Conservation (phyloP, 2,329 filamentous ascomycete genomes). For the Alternaria sp. region DNA sequence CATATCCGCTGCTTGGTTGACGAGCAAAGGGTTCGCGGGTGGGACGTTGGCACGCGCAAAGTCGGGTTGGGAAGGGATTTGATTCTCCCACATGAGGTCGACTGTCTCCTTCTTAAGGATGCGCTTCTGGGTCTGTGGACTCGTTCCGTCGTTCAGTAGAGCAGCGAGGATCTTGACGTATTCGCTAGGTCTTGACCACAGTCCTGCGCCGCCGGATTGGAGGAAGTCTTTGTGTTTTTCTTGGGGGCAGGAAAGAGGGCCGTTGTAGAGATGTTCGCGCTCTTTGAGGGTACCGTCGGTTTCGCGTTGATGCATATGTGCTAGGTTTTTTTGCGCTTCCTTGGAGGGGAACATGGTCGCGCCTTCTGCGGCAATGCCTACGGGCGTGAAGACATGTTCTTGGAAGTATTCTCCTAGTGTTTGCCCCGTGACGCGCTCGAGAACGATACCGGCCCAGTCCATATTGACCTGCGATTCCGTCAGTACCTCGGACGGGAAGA, state of each 20-base stretch:
- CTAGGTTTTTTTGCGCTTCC: slow-evolving; percentile 62
- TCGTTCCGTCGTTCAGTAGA: slow-evolving; percentile 69
- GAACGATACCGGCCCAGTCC: slow-evolving; percentile 58
- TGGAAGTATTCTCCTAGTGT: slow-evolving; percentile 56
- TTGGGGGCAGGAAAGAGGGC: slow-evolving; percentile 53
- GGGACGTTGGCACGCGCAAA: slow-evolving; percentile 55
- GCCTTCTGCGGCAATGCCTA: slow-evolving; percentile 51
- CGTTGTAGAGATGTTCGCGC: slow-evolving; percentile 60
- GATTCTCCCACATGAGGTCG: slow-evolving; percentile 69
- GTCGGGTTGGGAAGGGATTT: slow-evolving; percentile 61
- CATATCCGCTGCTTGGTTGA: slow-evolving; percentile 58
- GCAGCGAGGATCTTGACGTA: slow-evolving; percentile 67
- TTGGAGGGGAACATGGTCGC: slow-evolving; percentile 64
- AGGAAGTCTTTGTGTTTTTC: slow-evolving; percentile 57
- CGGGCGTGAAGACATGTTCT: slow-evolving; percentile 55
- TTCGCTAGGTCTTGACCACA: slow-evolving; percentile 65
- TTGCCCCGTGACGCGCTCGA: slow-evolving; percentile 54
- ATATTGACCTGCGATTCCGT: slow-evolving; percentile 52
- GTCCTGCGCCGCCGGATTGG: slow-evolving; percentile 67
- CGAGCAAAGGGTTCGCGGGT: slow-evolving; percentile 57
- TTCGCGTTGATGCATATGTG: slow-evolving; percentile 62
- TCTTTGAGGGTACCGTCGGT: slow-evolving; percentile 48
- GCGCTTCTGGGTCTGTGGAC: slow-evolving; percentile 60
- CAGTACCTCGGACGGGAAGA: neutral
- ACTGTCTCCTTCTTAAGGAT: slow-evolving; percentile 66